These are phyloP conservation scores for Trametes coccinea DNA, from an alignment of 768 basidiomycete species.

Conservation along the genomic window DNA sequence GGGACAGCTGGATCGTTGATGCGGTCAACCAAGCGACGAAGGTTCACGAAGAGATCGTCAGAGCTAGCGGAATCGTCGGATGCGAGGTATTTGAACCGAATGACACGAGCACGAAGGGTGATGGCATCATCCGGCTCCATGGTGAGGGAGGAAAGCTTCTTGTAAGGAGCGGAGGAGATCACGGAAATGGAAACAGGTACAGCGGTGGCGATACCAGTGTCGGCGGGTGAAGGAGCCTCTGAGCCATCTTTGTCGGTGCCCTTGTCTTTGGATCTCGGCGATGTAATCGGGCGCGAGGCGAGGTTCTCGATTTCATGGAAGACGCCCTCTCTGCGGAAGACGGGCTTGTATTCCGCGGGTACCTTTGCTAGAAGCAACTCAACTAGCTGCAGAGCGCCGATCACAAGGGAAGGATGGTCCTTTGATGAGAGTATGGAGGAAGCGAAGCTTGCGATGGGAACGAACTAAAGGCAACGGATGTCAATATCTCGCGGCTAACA, in stretches of 20 bases:
- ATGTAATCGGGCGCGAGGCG: constrained; percentile 61
- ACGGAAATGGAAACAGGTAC: constrained; percentile 44
- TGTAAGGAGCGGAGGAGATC: constrained; percentile 53
- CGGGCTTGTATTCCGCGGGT: constrained; percentile 80
- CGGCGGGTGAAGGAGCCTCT: constrained; percentile 41
- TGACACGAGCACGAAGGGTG: constrained; percentile 86
- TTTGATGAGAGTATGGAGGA: constrained; percentile 91
- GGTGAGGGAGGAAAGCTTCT: constrained; percentile 66
- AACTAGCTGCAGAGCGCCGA: constrained; percentile 89
- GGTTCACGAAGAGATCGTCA: constrained; percentile 61
- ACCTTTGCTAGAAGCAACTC: constrained; percentile 87
- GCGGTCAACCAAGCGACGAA: constrained; percentile 64
- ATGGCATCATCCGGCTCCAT: constrained; percentile 89
- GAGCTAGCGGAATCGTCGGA: constrained; percentile 55
- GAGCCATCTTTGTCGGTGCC: constrained; percentile 36
- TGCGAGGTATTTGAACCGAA: constrained; percentile 78
- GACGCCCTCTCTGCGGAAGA: constrained; percentile 93
- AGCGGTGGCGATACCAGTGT: constrained; percentile 37
- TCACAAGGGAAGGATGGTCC: constrained; percentile 85
- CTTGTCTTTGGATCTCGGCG: constrained; percentile 50
- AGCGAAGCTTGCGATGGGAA: constrained; percentile 93
- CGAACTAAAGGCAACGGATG: constrained; percentile 54
- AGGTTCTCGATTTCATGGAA: constrained; percentile 89
- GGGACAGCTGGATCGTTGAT: constrained; percentile 55
- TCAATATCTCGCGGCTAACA: neutral